phyloP scores from a whole-genome alignment of 192 early-diverging fungal genomes.

The Geosiphon pyriformis region DNA sequence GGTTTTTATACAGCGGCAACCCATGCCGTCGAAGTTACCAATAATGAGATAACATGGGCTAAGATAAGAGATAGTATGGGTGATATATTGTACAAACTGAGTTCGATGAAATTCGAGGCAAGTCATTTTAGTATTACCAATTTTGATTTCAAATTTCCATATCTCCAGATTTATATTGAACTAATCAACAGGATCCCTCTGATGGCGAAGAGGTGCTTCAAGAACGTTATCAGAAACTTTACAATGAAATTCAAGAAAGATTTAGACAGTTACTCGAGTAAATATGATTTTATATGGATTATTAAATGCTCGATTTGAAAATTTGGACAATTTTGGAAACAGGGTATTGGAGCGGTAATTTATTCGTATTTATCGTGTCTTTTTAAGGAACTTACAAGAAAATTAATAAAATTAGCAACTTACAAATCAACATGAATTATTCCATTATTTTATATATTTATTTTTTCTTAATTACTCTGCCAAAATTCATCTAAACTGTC shows the following conservation, averaged over 20 bases:
- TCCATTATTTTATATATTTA: no score
- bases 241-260: conserved; percentile 94
- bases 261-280: conserved; percentile 51
- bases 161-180: conserved; percentile 15
- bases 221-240: conserved; percentile 84
- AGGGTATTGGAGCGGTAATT: no score
- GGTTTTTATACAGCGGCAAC: conserved; percentile 92
- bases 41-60: conserved; percentile 86
- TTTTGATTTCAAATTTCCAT: conserved; percentile 6
- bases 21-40: conserved; percentile 91
- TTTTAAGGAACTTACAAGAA: no score
- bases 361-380: no score
- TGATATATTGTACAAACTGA: conserved; percentile 93
- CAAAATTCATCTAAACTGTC: no score
- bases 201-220: conserved; percentile 87
- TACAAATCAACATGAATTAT: no score
- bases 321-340: no score
- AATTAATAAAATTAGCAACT: no score
- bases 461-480: no score
- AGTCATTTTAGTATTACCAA: conserved; percentile 19
- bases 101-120: conserved; percentile 98
- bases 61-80: conserved; percentile 91
- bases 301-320: no score
- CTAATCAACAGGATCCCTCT: conserved; percentile 74
- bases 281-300: no score